Percentiles rank a stretch among this genome's conserved stretches.
phyloP scores from a whole-genome alignment of 441 rosid species.

The Croton laevigatus region DNA sequence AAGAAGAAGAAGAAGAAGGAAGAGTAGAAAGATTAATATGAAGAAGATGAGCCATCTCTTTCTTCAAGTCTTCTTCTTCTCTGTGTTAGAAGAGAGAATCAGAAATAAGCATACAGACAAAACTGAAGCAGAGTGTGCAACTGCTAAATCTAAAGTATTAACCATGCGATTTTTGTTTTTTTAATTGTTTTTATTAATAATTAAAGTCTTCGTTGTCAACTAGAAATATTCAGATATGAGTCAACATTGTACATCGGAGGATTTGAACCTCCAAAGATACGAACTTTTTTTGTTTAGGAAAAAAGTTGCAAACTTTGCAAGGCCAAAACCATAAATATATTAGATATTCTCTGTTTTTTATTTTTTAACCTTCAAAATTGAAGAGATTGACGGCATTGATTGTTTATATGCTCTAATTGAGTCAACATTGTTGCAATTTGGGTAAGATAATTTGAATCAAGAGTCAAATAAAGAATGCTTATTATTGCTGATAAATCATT shows the following conservation, averaged over 20 bases:
- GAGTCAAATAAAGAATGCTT: too few species aligned
- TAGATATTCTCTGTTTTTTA: too few species aligned
- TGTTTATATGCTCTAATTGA: too few species aligned
- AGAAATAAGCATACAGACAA: not conserved
- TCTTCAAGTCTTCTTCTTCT: not conserved
- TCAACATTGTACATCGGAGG: not conserved
- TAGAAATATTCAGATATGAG: not conserved
- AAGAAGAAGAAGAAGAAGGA: conserved; percentile 1
- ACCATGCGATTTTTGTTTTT: not conserved
- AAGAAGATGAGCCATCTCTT: conserved; percentile 19
- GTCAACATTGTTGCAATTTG: too few species aligned
- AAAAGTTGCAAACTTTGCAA: too few species aligned
- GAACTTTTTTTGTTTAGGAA: too few species aligned
- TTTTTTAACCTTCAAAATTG: too few species aligned
- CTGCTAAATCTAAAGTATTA: too few species aligned
- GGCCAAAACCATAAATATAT: too few species aligned
- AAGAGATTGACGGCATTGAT: too few species aligned
- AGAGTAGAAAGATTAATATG: not conserved
- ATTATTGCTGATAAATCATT: too few species aligned
- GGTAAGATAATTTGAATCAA: too few species aligned
- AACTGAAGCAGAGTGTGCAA: not conserved
- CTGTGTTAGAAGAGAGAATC: not conserved
- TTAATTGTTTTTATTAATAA: not conserved
- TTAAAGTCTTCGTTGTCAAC: not conserved
- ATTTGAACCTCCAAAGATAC: not conserved